These are phyloP conservation scores for Starmerella etchellsii DNA, from an alignment of 805 yeast species.

Conservation along the genomic window DNA sequence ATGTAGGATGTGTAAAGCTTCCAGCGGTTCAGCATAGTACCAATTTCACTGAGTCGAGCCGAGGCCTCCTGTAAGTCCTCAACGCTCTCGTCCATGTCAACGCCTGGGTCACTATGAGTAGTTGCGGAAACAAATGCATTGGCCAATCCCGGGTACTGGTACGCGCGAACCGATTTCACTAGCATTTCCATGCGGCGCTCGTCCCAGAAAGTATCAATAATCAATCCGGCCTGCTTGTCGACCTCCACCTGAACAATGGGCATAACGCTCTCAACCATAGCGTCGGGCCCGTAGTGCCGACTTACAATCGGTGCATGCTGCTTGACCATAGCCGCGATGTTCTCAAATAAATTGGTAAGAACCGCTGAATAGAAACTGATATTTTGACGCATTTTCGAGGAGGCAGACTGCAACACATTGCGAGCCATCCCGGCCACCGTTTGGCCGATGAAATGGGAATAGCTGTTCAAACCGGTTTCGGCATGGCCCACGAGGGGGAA, in stretches of 20 bases:
- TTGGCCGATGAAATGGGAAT: conserved; percentile 74
- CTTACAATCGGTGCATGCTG: conserved; percentile 76
- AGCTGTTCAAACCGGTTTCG: conserved; percentile 59
- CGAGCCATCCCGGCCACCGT: conserved; percentile 73
- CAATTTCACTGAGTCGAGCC: conserved; percentile 53
- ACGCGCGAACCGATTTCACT: conserved; percentile 42
- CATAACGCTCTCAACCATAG: conserved; percentile 47
- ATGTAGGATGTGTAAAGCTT: conserved; percentile 45
- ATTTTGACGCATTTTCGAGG: conserved; percentile 14
- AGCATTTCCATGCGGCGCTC: conserved; percentile 45
- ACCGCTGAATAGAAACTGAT: conserved; percentile 29
- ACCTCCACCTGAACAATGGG: conserved; percentile 71
- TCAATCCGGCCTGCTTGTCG: conserved; percentile 83
- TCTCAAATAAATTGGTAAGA: conserved; percentile 50
- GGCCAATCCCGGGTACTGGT: conserved; percentile 40
- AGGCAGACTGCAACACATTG: conserved; percentile 33
- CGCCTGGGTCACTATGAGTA: neutral
- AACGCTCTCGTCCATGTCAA: conserved; percentile 24
- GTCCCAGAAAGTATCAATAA: conserved; percentile 77
- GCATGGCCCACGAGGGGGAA: conserved; percentile 76
- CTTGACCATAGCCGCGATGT: conserved; percentile 66
- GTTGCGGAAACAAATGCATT: conserved; percentile 7
- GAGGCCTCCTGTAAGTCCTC: conserved; percentile 50
- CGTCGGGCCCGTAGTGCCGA: conserved; percentile 50
- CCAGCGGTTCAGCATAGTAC: conserved; percentile 78